A percentile compares a stretch with the other conserved stretches of the same genome.
Evolutionary conservation across 768 basidiomycete genomes (phyloP).

Genomic region (Agrocybe pediades): DNA sequence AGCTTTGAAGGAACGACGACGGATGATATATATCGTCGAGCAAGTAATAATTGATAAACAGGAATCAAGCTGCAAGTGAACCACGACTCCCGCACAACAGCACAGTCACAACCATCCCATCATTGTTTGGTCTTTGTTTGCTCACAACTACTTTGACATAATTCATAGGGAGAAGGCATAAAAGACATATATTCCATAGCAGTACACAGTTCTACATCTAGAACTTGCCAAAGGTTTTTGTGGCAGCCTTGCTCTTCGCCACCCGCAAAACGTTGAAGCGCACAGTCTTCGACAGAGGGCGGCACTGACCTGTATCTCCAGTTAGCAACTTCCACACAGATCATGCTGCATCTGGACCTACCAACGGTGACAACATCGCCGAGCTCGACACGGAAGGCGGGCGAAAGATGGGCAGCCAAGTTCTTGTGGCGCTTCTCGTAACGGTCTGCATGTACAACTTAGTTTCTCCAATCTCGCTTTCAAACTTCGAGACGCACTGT

Average conservation of each 20-base stretch:
- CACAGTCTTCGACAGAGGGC: constrained; percentile 97
- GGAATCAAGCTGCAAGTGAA: constrained; percentile 15
- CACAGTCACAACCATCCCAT: constrained; percentile 7
- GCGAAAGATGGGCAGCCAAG: constrained; percentile 94
- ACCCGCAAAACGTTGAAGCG: constrained; percentile 99
- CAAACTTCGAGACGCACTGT: constrained; percentile 59
- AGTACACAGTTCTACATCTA: constrained; percentile 33
- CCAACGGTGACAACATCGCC: constrained; percentile 96
- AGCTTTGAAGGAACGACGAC: constrained; percentile 47
- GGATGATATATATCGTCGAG: constrained; percentile 11
- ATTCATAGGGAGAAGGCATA: constrained; percentile 5
- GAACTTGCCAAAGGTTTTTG: constrained; percentile 96
- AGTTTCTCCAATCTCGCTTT: background rate
- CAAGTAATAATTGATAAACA: constrained; percentile 12
- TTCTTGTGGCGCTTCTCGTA: constrained; percentile 99
- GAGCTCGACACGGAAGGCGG: constrained; percentile 96
- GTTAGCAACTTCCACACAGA: constrained; percentile 6
- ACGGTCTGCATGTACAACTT: constrained; percentile 66
- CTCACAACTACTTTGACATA: constrained; percentile 17
- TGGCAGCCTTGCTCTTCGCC: constrained; percentile 86
- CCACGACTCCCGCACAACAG: constrained; percentile 16
- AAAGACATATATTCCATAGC: constrained; percentile 26
- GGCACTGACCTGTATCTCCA: constrained; percentile 80
- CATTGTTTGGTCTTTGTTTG: constrained; percentile 40
- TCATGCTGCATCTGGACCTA: constrained; percentile 46